These are phyloP conservation scores for Delphinella strobiligena DNA, from an alignment of 2,329 filamentous ascomycete species.

Conservation along the genomic window DNA sequence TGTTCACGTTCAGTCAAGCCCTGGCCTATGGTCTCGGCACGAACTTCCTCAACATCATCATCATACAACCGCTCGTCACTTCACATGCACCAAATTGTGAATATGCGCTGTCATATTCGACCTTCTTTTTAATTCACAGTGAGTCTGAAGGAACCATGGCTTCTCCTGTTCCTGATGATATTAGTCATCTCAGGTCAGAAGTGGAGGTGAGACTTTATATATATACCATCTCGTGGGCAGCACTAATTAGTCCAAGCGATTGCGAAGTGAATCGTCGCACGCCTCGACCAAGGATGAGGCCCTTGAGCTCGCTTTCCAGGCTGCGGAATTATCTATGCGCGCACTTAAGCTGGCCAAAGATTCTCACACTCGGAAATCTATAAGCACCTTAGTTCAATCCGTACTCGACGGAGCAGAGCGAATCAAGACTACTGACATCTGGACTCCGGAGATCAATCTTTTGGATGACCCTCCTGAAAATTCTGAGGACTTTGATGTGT, in stretches of 20 bases:
- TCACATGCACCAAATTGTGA: too few species aligned
- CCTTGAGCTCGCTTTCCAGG: constrained; percentile 61
- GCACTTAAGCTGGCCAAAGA: constrained; percentile 52
- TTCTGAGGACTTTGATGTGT: constrained; percentile 6
- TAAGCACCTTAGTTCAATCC: constrained; percentile 52
- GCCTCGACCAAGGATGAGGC: constrained; percentile 49
- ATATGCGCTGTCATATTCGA: too few species aligned
- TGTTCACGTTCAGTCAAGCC: too few species aligned
- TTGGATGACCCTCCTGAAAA: background rate
- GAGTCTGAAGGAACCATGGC: background rate
- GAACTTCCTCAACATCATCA: too few species aligned
- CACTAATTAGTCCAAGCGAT: background rate
- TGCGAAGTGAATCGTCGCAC: constrained; percentile 11
- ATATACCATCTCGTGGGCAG: background rate
- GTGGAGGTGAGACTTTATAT: background rate
- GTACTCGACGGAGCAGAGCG: constrained; percentile 61
- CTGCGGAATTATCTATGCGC: constrained; percentile 71
- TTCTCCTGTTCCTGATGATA: background rate
- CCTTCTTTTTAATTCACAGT: background rate
- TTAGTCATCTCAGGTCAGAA: background rate
- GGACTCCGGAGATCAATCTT: constrained; percentile 8
- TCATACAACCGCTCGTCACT: too few species aligned
- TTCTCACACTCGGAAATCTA: constrained; percentile 27
- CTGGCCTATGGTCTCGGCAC: too few species aligned
- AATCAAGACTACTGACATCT: constrained; percentile 47